These are phyloP conservation scores for Iberis amara DNA, from an alignment of 441 rosid genomes.

Conservation along the genomic window DNA sequence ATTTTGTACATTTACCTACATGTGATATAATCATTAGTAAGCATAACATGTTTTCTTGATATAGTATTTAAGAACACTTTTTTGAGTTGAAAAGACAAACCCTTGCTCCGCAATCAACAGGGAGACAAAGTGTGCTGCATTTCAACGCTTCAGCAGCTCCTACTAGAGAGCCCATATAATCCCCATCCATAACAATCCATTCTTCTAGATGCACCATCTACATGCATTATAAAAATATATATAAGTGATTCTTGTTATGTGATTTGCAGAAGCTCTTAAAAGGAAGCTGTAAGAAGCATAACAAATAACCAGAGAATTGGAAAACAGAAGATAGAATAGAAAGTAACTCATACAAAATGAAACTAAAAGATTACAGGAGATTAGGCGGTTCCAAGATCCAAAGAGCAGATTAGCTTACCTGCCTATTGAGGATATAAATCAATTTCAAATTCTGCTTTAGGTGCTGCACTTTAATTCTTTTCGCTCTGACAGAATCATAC, in stretches of 20 bases:
- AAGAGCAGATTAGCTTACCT: slow-evolving; percentile 39
- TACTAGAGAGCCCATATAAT: slow-evolving; percentile 54
- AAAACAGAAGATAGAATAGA: not conserved
- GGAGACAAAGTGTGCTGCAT: slow-evolving; percentile 86
- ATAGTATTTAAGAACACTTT: not conserved
- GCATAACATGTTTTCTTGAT: not conserved
- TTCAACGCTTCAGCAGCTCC: slow-evolving; percentile 72
- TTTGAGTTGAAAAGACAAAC: slow-evolving; percentile 33
- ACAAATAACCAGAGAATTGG: not conserved
- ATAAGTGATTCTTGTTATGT: not conserved
- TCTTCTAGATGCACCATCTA: slow-evolving; percentile 65
- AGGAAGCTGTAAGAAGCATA: not conserved
- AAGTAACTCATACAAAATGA: not conserved
- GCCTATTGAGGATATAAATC: slow-evolving; percentile 52
- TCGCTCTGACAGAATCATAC: slow-evolving; percentile 62
- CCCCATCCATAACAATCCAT: slow-evolving; percentile 48
- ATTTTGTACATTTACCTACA: slow-evolving; percentile 68
- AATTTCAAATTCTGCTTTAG: slow-evolving; percentile 66
- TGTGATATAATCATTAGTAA: slow-evolving; percentile 14
- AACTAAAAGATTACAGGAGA: not conserved
- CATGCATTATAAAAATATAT: not conserved
- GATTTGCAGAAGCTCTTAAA: not conserved
- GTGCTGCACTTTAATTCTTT: slow-evolving; percentile 53
- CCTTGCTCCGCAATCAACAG: slow-evolving; percentile 76
- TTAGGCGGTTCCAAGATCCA: not conserved